Percentiles rank a stretch among this genome's conserved stretches.
These are phyloP conservation scores for Botrytis fabae DNA, from an alignment of 2,329 filamentous ascomycete species.

Conservation along the genomic window DNA sequence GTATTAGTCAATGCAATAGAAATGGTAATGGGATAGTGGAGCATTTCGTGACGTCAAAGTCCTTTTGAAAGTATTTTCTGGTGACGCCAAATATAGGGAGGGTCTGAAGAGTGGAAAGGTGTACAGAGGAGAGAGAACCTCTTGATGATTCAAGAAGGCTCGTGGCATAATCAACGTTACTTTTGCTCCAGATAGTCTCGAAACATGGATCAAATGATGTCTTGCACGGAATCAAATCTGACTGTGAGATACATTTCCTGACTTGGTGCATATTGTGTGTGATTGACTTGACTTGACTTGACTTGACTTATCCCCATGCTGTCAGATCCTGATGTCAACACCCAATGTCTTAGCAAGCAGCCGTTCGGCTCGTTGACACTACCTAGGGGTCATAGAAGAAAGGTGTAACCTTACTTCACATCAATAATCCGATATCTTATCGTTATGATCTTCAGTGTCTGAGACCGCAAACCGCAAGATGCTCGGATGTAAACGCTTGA, in stretches of 20 bases:
- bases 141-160: not conserved
- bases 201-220: not conserved
- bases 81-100: not conserved
- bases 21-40: not conserved
- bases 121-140: not conserved
- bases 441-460: not conserved
- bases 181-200: not conserved
- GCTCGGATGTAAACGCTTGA: not conserved
- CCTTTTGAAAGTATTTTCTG: not conserved
- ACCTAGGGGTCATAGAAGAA: not conserved
- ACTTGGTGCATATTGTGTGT: not conserved
- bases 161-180: not conserved
- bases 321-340: not conserved
- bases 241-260: not conserved
- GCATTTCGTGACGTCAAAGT: not conserved
- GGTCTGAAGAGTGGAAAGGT: not conserved
- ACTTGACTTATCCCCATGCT: not conserved
- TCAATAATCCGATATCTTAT: not conserved
- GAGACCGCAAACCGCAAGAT: not conserved
- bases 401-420: not conserved
- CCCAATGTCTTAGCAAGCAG: not conserved
- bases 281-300: not conserved
- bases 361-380: not conserved
- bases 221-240: not conserved
- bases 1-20: not conserved